Evolutionary conservation across 2,329 filamentous ascomycete species (phyloP).

Genomic region (Fusarium sp.): DNA sequence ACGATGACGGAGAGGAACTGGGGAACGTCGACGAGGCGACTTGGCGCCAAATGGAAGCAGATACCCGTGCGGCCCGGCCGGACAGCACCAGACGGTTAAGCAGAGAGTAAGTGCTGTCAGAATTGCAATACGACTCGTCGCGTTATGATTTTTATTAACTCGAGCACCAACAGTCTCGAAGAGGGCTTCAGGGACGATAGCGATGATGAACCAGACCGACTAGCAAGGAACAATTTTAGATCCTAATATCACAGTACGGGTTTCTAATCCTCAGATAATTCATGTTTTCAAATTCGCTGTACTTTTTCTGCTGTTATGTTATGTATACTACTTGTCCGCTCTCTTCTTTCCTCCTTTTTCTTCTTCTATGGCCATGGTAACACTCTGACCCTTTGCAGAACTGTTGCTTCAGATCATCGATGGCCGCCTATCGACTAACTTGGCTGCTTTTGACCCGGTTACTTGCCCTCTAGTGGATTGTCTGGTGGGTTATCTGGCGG

Average conservation of each 20-base stretch:
- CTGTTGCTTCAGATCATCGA: no score
- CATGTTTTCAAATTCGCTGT: no score
- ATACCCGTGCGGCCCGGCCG: constrained; percentile 48
- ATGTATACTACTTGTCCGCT: no score
- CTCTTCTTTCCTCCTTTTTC: no score
- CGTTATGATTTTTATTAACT: constrained; percentile 23
- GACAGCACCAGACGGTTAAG: constrained; percentile 72
- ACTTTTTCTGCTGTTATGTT: no score
- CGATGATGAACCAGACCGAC: constrained; percentile 51
- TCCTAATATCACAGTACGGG: constrained; percentile 16
- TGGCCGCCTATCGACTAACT: no score
- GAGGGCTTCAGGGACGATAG: constrained; percentile 59
- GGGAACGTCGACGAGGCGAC: constrained; percentile 65
- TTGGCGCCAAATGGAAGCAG: constrained; percentile 52
- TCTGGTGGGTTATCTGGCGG: no score
- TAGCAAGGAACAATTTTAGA: constrained; percentile 38
- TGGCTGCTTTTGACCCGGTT: no score
- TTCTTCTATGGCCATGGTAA: no score
- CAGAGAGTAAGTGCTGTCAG: constrained; percentile 66
- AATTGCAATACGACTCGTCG: not conserved
- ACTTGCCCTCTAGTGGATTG: no score
- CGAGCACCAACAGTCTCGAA: constrained; percentile 62
- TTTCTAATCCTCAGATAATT: no score
- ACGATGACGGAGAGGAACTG: constrained; percentile 76
- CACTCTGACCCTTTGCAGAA: no score